Base-by-base conservation (phyloP, 768 basidiomycete species). In the Cystofilobasidium bisporidii region DNA sequence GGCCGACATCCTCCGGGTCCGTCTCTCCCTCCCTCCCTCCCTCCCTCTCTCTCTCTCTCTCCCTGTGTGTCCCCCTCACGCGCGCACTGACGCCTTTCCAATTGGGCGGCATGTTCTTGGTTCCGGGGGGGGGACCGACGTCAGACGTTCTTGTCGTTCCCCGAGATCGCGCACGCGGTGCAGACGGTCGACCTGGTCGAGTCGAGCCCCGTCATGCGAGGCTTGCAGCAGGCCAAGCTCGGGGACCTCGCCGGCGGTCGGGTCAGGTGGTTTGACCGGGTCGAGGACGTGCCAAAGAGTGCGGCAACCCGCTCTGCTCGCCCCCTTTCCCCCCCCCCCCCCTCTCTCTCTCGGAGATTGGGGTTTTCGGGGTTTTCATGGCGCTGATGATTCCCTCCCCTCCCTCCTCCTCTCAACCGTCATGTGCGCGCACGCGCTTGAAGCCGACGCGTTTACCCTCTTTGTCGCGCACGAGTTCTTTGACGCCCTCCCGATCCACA, bases 391-490 rank as follows among this genome's bases (percentile, higher is more conserved):
- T n/a, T n/a, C 32, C 24, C 20, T n/a, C 20, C 63, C 22, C 38
- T 48, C n/a, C 20, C 40, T 15, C 18, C 30, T 14, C 30, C 47
- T 43, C 14, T 9, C n/a, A 79, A 40, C 72, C 80, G 62, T 61
- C 72, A 1, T 45, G 61, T 14, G 9, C 33, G 14, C 45, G n/a
- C 17, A 9, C 40, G 40, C 10, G 9, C 20, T 22, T 33, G 75
- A 72, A 57, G 59, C 64, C 14, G 77, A 79, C 63, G 77, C 74
- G 47, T 97, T 86, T 76, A 92, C 91, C 0, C 85, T 96, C 80
- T 76, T 96, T 28, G 79, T 97, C 20, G 96, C 96, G 0, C 93
- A 99, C 76, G 96, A 98, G 74, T 94, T 98, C 78, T 98, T 99
- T 70, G 96, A 98, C 75, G 93, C 93, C 0, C 81, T 99, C 53